These are phyloP conservation scores for Blastobotrys apis DNA, from an alignment of 1,139 yeast species.

Conservation along the genomic window DNA sequence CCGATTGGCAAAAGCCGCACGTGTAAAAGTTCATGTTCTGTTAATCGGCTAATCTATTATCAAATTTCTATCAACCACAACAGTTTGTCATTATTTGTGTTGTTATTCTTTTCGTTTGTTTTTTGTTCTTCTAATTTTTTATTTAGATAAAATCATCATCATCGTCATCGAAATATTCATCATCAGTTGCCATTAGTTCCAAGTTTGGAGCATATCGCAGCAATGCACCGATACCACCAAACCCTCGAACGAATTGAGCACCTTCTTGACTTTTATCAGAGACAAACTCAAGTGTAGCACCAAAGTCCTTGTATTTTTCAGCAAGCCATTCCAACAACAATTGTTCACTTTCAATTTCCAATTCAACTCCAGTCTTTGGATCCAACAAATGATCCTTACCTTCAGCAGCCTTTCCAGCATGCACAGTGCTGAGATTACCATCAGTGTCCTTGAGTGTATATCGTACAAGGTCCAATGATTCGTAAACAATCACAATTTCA, in stretches of 20 bases:
- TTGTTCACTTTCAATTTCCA: constrained; percentile 80
- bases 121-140: no score
- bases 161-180: constrained; percentile 79
- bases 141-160: constrained; percentile 34
- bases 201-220: constrained; percentile 95
- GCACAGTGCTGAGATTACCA: constrained; percentile 64
- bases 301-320: constrained; percentile 87
- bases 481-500: constrained; percentile 87
- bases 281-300: constrained; percentile 93
- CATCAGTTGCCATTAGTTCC: constrained; percentile 85
- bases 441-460: constrained; percentile 81
- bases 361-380: constrained; percentile 81
- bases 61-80: no score
- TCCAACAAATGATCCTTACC: constrained; percentile 69
- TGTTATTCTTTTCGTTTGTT: no score
- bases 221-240: constrained; percentile 97
- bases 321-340: constrained; percentile 95
- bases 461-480: constrained; percentile 79
- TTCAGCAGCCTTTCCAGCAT: constrained; percentile 53
- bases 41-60: background rate
- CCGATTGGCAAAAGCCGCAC: no score
- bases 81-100: no score
- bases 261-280: constrained; percentile 97
- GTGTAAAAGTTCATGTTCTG: background rate
- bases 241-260: constrained; percentile 95